A percentile compares a stretch with the other conserved stretches of the same genome.
These are phyloP conservation scores for Vitis riparia DNA, from an alignment of 164 flowering plant genomes.

Conservation along the genomic window DNA sequence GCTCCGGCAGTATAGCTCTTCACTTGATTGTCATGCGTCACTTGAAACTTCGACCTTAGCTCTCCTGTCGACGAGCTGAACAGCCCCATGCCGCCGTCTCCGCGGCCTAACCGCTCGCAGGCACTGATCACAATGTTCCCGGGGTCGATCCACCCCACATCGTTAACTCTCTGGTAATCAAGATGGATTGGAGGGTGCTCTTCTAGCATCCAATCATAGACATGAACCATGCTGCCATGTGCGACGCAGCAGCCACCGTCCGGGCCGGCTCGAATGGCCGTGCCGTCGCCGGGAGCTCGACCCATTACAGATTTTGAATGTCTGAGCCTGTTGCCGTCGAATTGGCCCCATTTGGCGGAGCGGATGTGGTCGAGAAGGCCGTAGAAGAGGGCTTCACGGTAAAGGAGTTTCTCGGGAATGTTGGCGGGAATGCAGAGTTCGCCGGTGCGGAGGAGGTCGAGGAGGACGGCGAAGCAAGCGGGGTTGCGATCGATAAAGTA, in stretches of 20 bases:
- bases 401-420: constrained; percentile 56
- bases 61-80: constrained; percentile 65
- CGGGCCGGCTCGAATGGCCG: constrained; percentile 82
- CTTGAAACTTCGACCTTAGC: constrained; percentile 60
- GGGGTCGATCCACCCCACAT: constrained; percentile 62
- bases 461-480: constrained; percentile 71
- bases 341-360: constrained; percentile 73
- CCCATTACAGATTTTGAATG: constrained; percentile 50
- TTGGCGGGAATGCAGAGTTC: constrained; percentile 63
- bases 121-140: constrained; percentile 55
- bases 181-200: constrained; percentile 69
- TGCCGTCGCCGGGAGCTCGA: constrained; percentile 82
- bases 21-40: constrained; percentile 55
- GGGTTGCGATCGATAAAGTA: constrained; percentile 85
- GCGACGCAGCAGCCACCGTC: constrained; percentile 91
- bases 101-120: constrained; percentile 64
- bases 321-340: constrained; percentile 70
- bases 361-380: constrained; percentile 77
- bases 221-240: constrained; percentile 83
- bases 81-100: constrained; percentile 80
- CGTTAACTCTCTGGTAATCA: constrained; percentile 82
- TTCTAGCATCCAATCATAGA: constrained; percentile 83
- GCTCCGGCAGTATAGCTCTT: constrained; percentile 89
- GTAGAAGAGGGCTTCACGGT: constrained; percentile 71
- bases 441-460: constrained; percentile 80